These are phyloP conservation scores for Carex parvula DNA, from an alignment of 176 grass and related monocot genomes.

Conservation along the genomic window DNA sequence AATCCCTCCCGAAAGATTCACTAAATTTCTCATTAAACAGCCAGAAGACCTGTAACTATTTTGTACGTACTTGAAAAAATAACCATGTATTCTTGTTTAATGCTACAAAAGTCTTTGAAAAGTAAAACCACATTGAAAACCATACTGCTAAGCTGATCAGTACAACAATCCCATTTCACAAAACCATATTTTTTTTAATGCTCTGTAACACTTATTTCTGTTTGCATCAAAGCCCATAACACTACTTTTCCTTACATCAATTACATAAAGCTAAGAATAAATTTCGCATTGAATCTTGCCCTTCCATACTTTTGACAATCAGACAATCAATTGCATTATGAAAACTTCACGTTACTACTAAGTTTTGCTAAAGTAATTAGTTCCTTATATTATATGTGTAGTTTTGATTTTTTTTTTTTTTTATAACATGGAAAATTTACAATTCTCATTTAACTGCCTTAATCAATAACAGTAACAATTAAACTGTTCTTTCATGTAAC, in stretches of 20 bases:
- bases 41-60: conserved; percentile 1
- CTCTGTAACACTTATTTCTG: background rate
- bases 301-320: background rate
- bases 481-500: background rate
- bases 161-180: background rate
- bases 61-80: background rate
- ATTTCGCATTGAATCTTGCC: background rate
- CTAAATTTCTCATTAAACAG: background rate
- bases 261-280: conserved; percentile 5
- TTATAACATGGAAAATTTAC: background rate
- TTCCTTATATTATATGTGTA: background rate
- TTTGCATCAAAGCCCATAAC: background rate
- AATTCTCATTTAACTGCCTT: background rate
- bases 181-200: background rate
- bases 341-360: background rate
- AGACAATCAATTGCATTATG: background rate
- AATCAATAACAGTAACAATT: background rate
- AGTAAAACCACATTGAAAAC: background rate
- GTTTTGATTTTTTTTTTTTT: background rate
- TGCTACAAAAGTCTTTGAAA: background rate
- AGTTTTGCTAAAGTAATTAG: background rate
- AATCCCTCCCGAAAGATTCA: background rate
- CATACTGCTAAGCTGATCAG: background rate
- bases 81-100: background rate
- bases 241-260: conserved; percentile 11